Evolutionary conservation across 192 early-diverging fungal species (phyloP), one percentile per base, ranked within the genome.

Genomic region (Umbelopsis vinacea): DNA sequence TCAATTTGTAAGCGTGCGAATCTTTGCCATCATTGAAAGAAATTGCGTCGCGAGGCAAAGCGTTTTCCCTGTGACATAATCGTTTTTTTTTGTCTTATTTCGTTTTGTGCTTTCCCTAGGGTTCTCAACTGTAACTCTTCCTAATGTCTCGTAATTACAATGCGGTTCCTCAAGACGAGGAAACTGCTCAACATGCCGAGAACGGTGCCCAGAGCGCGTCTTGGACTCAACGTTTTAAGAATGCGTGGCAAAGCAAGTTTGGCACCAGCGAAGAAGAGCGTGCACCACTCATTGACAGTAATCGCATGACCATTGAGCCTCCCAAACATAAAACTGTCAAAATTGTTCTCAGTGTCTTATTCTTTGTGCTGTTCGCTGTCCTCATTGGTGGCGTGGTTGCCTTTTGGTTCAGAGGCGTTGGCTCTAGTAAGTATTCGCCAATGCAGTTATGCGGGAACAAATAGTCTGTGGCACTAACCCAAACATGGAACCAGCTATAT

Each of bases 291-390:
- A 67, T 73, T 40, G 66, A 73, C 35, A 35, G 71, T 35, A 50
- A 67, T 17, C 48, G 63, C 23, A 73, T 73, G 71, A 73, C 66
- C 6, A 47, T 73, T 23, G 71, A 73, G n/a, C 71, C 71, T 52
- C 71, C 71, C 38, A 66, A 50, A 43, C 57, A 63, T 63, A 63
- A 63, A 37, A 63, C 57, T 63, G 57, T 63, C 11, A 63, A 63
- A 63, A 63, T 63, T 19, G 33, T 63, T 14, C 57, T 63, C 19
- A 63, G 57, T 14, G 14, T 63, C 10, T 33, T 63, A 33, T 63
- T 63, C 33, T 63, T 63, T 63, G 57, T 63, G 19, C 57, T 63
- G 2, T 63, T 63, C 57, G 57, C 57, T 12, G 57, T 63, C 15
- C 33, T 63, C 7, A 29, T 63, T 29, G 57, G 57, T 37, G 57